These are phyloP conservation scores for Starmerella etchellsii DNA, from an alignment of 805 yeast genomes.

Conservation along the genomic window DNA sequence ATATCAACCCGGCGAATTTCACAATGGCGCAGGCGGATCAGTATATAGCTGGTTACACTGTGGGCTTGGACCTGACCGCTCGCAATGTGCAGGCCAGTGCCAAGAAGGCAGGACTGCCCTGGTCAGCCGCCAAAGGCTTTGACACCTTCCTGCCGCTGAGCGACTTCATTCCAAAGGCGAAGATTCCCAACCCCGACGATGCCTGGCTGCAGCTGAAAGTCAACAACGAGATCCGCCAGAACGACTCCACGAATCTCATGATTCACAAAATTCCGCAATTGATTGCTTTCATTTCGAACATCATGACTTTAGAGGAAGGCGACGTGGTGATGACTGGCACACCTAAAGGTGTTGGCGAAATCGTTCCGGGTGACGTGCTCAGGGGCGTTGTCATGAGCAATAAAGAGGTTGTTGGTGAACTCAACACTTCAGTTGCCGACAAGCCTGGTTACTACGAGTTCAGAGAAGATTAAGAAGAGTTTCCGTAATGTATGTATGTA, in stretches of 20 bases:
- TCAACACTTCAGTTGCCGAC: conserved; percentile 39
- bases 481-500: not conserved
- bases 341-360: conserved; percentile 90
- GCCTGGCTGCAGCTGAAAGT: conserved; percentile 51
- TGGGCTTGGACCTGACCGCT: conserved; percentile 90
- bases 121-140: conserved; percentile 94
- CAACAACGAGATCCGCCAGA: conserved; percentile 58
- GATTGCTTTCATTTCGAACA: conserved; percentile 65
- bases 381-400: conserved; percentile 48
- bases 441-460: conserved; percentile 44
- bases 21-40: conserved; percentile 56
- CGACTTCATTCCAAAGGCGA: conserved; percentile 47
- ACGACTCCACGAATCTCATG: conserved; percentile 70
- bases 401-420: conserved; percentile 40
- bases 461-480: conserved; percentile 29
- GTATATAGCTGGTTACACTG: conserved; percentile 72
- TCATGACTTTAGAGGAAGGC: conserved; percentile 83
- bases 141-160: conserved; percentile 93
- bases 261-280: conserved; percentile 74
- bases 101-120: conserved; percentile 84
- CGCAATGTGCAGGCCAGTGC: conserved; percentile 93
- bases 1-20: conserved; percentile 45
- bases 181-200: conserved; percentile 61
- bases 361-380: conserved; percentile 66
- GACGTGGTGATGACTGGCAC: conserved; percentile 92